Evolutionary conservation across 2,329 filamentous ascomycete species (phyloP), one percentile per base, ranked within the genome.

Genomic region (Colletotrichum melonis): DNA sequence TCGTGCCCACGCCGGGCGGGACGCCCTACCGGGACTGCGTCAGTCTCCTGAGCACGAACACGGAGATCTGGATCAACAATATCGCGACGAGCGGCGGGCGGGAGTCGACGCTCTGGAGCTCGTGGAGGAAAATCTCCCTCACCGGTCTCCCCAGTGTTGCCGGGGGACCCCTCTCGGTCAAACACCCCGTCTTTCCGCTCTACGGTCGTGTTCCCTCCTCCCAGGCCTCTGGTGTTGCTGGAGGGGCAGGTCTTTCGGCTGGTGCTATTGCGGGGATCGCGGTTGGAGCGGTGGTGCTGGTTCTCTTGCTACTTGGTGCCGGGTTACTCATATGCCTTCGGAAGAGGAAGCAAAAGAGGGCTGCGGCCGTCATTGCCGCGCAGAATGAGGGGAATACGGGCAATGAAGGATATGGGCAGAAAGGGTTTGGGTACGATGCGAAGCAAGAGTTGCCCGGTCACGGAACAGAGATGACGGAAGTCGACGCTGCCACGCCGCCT

Each of bases 361-460:
- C 30, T 12, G 66, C 14, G n/a, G 58, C 22, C 8, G 66, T n/a
- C 6, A 8, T 16, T 2, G 49, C 32, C 16, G 42, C 65, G 3
- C 58, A 63, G 22, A 12, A 4, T 6, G 49, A 56, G 19, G 12
- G 16, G 5, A 6, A 1, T 24, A 7, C n/a, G n/a, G 16, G 5
- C 1, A 30, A 46, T 12, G 19, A 30, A 30, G 46, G 11, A 9
- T 22, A 35, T 24, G 24, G 56, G 22, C 32, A 58, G 19, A 67
- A 59, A 38, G 55, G 54, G 11, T 16, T 19, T 1, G 67, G 59
- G 16, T 69, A 65, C 19, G 67, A 66, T 30, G 32, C 54, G 2
- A 70, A 70, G 22, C 67, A 70, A 24, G 67, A 70, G 9, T 60
- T 70, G 1, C 54, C 67, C 16, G 67, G 62, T 4, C 62, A 66